These are phyloP conservation scores for Penicillium parvum DNA, from an alignment of 495 filamentous ascomycete genomes.

Conservation along the genomic window DNA sequence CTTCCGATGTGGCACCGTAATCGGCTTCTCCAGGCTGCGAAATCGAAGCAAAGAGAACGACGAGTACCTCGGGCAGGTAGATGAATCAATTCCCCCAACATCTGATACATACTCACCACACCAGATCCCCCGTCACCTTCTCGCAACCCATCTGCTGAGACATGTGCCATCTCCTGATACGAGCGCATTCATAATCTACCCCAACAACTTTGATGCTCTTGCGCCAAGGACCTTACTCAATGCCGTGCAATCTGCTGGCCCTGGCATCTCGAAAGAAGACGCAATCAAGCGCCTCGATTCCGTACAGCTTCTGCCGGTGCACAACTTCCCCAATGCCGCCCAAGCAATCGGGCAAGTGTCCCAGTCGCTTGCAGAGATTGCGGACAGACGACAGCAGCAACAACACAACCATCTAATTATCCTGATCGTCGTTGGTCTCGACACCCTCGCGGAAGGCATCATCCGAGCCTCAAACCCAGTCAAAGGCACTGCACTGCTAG, in stretches of 20 bases:
- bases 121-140: slow-evolving; percentile 18
- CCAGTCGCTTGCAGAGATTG: slow-evolving; percentile 19
- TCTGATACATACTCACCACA: not conserved
- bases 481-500: slow-evolving; percentile 34
- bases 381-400: slow-evolving; percentile 7
- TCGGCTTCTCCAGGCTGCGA: slow-evolving; percentile 38
- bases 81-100: not conserved
- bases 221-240: slow-evolving; percentile 64
- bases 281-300: slow-evolving; percentile 35
- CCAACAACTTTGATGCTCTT: slow-evolving; percentile 77
- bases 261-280: slow-evolving; percentile 25
- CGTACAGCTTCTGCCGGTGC: slow-evolving; percentile 38
- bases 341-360: slow-evolving; percentile 35
- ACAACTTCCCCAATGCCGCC: slow-evolving; percentile 30
- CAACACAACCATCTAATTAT: slow-evolving; percentile 10
- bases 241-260: slow-evolving; percentile 19
- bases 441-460: slow-evolving; percentile 35
- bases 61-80: slow-evolving; percentile 36
- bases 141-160: slow-evolving; percentile 9
- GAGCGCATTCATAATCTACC: slow-evolving; percentile 53
- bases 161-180: slow-evolving; percentile 8
- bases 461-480: slow-evolving; percentile 40
- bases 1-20: slow-evolving; percentile 32
- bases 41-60: slow-evolving; percentile 21
- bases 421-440: slow-evolving; percentile 38